phyloP scores from a whole-genome alignment of 257 asterid species.

The Solanum verrucosum region DNA sequence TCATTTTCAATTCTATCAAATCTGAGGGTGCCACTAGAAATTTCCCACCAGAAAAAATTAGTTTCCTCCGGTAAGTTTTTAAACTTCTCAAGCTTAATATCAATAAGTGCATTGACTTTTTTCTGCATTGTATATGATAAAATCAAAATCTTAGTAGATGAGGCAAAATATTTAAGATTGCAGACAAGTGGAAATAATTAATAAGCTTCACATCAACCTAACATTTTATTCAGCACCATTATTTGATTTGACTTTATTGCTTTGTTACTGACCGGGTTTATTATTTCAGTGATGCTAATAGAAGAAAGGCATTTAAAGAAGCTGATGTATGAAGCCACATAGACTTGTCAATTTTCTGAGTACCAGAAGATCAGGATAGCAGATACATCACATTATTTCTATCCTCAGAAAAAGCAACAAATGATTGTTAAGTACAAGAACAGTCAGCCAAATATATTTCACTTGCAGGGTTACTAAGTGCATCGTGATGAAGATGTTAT shows the following conservation, averaged over 20 bases:
- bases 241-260: neutral
- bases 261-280: neutral
- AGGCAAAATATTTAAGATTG: neutral
- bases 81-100: slow-evolving; percentile 94
- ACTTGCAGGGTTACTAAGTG: neutral
- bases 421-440: neutral
- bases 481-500: neutral
- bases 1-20: slow-evolving; percentile 80
- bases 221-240: neutral
- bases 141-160: slow-evolving; percentile 8
- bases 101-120: slow-evolving; percentile 72
- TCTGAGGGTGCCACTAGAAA: slow-evolving; percentile 76
- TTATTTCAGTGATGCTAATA: neutral
- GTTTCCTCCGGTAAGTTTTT: slow-evolving; percentile 87
- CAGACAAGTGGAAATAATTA: neutral
- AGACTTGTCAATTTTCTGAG: neutral
- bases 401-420: neutral
- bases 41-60: slow-evolving; percentile 69
- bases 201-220: neutral
- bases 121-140: slow-evolving; percentile 39
- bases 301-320: neutral
- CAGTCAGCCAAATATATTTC: neutral
- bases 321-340: neutral
- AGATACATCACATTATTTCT: neutral
- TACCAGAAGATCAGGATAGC: neutral